Evolutionary conservation across 2,329 filamentous ascomycete genomes (phyloP).

Genomic region (Metarhizium anisopliae): DNA sequence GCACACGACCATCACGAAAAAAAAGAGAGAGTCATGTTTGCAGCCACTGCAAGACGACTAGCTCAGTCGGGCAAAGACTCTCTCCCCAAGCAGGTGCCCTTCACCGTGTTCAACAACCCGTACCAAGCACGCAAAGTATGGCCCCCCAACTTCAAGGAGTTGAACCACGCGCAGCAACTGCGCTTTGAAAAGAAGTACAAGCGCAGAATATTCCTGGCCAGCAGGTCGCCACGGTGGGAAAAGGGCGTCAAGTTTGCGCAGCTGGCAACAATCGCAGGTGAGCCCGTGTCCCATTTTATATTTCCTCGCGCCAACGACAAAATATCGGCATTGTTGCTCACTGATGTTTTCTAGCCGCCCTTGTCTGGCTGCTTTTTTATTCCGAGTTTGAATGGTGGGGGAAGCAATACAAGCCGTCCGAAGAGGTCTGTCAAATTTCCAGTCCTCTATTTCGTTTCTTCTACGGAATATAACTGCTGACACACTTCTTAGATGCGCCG

Average conservation of each 20-base stretch:
- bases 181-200: conserved; percentile 73
- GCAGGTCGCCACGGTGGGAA: conserved; percentile 53
- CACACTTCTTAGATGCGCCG: conserved; percentile 22
- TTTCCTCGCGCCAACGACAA: no score
- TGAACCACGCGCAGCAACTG: conserved; percentile 65
- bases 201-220: conserved; percentile 54
- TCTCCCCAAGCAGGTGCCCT: conserved; percentile 16
- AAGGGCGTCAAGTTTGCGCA: conserved; percentile 59
- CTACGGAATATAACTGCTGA: conserved; percentile 1
- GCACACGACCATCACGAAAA: background rate
- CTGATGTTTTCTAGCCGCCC: conserved; percentile 17
- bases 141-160: conserved; percentile 66
- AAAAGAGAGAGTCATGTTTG: conserved; percentile 20
- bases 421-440: conserved; percentile 22
- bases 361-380: conserved; percentile 31
- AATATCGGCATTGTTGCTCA: background rate
- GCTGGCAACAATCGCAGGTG: conserved; percentile 48
- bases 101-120: conserved; percentile 40
- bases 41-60: conserved; percentile 24
- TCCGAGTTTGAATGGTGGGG: conserved; percentile 36
- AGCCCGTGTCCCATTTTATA: conserved; percentile 15
- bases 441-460: background rate
- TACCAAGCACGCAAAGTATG: conserved; percentile 63
- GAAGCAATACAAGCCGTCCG: conserved; percentile 31
- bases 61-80: conserved; percentile 21